phyloP scores from a whole-genome alignment of 202 grass and related monocot genomes.

The Eragrostis tef region DNA sequence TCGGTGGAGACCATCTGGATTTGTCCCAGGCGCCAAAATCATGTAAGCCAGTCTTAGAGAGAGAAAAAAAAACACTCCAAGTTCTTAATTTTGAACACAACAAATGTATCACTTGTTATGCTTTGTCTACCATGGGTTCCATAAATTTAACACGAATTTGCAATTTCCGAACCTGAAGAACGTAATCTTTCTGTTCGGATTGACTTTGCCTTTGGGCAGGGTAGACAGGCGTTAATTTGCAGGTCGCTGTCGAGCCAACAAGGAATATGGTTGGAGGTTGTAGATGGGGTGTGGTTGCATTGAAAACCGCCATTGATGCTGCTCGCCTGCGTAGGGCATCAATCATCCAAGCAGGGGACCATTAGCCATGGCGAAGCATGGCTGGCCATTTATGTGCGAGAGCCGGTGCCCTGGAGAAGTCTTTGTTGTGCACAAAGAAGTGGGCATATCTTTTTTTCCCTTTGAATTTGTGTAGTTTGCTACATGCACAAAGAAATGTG shows the following conservation, averaged over 20 bases:
- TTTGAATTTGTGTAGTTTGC: too few species aligned
- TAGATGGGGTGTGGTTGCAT: neutral
- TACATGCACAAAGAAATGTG: too few species aligned
- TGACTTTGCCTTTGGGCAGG: neutral
- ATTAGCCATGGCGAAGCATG: conserved; percentile 3
- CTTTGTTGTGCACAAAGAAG: too few species aligned
- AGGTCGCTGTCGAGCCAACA: conserved; percentile 24
- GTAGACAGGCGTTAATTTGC: neutral
- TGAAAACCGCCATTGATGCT: conserved; percentile 43
- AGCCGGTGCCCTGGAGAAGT: neutral
- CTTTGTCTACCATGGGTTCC: too few species aligned
- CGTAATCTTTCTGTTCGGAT: neutral
- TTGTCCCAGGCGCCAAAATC: conserved; percentile 7
- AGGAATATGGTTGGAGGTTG: neutral
- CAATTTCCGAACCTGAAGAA: too few species aligned
- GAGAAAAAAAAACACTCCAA: too few species aligned
- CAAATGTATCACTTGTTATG: too few species aligned
- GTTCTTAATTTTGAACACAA: too few species aligned
- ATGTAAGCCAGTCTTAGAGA: too few species aligned
- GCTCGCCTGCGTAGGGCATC: conserved; percentile 19
- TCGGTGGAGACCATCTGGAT: conserved; percentile 10
- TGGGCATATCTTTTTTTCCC: too few species aligned
- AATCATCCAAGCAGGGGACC: conserved; percentile 21
- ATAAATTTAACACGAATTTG: too few species aligned
- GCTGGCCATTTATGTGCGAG: conserved; percentile 40